These are phyloP conservation scores for Misopates orontium DNA, from an alignment of 257 asterid genomes.

Conservation along the genomic window DNA sequence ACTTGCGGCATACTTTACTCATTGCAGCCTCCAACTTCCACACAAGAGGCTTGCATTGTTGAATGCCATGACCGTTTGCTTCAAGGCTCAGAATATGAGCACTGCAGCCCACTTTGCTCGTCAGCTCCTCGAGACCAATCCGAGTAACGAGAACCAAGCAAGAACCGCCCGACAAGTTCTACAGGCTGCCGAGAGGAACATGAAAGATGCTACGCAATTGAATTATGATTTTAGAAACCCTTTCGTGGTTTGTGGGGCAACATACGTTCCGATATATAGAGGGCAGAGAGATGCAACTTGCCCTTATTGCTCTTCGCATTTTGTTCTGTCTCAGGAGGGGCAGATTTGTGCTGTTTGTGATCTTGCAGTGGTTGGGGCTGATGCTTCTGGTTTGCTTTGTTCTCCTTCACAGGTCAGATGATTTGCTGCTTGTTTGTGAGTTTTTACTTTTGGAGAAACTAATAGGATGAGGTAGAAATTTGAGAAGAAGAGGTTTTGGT, in stretches of 20 bases:
- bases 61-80: constrained; percentile 73
- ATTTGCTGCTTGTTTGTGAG: constrained; percentile 16
- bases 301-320: constrained; percentile 75
- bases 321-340: constrained; percentile 71
- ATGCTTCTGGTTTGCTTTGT: constrained; percentile 65
- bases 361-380: constrained; percentile 58
- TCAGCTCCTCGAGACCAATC: constrained; percentile 74
- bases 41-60: constrained; percentile 72
- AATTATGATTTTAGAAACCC: constrained; percentile 90
- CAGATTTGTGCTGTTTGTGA: constrained; percentile 75
- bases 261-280: constrained; percentile 78
- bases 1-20: constrained; percentile 88
- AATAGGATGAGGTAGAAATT: constrained; percentile 27
- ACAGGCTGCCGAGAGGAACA: constrained; percentile 72
- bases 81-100: constrained; percentile 57
- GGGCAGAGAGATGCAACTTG: constrained; percentile 83
- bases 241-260: constrained; percentile 84
- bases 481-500: constrained; percentile 13
- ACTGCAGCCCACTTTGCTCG: constrained; percentile 85
- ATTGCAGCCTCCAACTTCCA: constrained; percentile 73
- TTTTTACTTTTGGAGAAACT: constrained; percentile 5
- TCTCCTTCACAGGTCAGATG: constrained; percentile 59
- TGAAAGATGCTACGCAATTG: constrained; percentile 64
- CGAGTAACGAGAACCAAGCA: constrained; percentile 58
- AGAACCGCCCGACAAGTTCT: constrained; percentile 64